Evolutionary conservation across 768 basidiomycete species (phyloP), one percentile per base, ranked within the genome.

Genomic region (Boletus pseudopeckii): DNA sequence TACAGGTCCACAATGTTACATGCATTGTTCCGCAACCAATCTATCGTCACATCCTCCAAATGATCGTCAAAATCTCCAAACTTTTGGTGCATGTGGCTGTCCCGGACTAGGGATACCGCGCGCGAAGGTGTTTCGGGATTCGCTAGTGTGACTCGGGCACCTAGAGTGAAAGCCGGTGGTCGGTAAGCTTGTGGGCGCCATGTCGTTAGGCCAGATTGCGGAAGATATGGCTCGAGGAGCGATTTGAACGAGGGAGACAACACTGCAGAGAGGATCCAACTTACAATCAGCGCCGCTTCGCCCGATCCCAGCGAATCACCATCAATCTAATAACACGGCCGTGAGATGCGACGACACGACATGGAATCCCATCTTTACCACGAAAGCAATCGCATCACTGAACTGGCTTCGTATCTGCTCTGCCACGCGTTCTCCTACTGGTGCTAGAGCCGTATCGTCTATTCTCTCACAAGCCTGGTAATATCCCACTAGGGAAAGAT

Each of bases 41-140:
- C 78, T 52, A 74, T 68, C 39, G 66, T 79, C 45, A 84, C 83
- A 67, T 90, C 83, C 69, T 90, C 90, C 43, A 91, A 68, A 70
- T 91, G 86, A 59, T 91, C 90, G 53, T 92, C 90, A 56, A 91
- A 91, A 66, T 92, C 90, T 5, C 84, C 85, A 53, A 92, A 84
- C 44, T 77, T 73, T 53, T 76, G 71, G 52, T 86, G 83, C 48
- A 76, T 67, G n/a, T 72, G 73, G 39, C 72, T 64, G 41, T 83
- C 77, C 37, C 72, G 75, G 15, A 86, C 81, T 1, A 82, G 71
- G 4, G 67, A 60, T 14, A 81, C 64, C 1, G 85, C 82, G 11
- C 73, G 75, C 5, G 64, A 57, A 0, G 85, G 82, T 4, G 78
- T 61, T 33, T 74, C 73, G 1, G 75, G 56, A 14, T 78, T 74